Conservation (phyloP, 257 asterid genomes). For the Solanum peruvianum region DNA sequence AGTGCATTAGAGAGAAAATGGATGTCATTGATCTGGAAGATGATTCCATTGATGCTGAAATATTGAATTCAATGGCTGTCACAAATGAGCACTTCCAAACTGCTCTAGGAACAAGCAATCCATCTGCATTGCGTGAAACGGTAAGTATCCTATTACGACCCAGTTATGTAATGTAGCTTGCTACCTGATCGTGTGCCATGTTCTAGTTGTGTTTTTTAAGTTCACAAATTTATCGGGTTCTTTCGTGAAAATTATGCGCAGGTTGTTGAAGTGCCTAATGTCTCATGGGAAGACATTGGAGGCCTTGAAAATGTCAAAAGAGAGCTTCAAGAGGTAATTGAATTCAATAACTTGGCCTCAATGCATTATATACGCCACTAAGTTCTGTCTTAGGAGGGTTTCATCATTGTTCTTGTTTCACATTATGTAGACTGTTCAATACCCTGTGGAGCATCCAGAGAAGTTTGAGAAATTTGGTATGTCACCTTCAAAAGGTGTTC, state of each 20-base stretch:
- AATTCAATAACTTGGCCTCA: not conserved
- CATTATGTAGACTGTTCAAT: constrained; percentile 45
- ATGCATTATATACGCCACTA: not conserved
- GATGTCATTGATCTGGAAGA: constrained; percentile 56
- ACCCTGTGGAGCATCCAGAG: constrained; percentile 63
- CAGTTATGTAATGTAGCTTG: not conserved
- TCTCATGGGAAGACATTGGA: constrained; percentile 34
- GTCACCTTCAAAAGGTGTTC: constrained; percentile 66
- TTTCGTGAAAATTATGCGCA: not conserved
- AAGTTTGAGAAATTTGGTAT: constrained; percentile 58
- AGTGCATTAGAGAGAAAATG: constrained; percentile 54
- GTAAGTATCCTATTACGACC: constrained; percentile 13
- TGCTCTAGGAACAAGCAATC: constrained; percentile 51
- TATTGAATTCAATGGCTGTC: constrained; percentile 52
- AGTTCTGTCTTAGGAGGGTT: not conserved
- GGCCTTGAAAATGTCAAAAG: constrained; percentile 41
- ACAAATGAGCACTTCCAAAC: constrained; percentile 47
- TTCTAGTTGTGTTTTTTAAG: not conserved
- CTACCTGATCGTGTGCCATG: not conserved
- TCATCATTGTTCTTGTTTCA: not conserved
- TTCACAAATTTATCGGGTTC: not conserved
- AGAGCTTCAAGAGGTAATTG: constrained; percentile 39
- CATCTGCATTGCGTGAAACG: constrained; percentile 51
- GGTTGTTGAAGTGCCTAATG: constrained; percentile 48
- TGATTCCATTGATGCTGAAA: constrained; percentile 49